These are phyloP conservation scores for Kuraishia hungarica DNA, from an alignment of 805 yeast genomes.

Conservation along the genomic window DNA sequence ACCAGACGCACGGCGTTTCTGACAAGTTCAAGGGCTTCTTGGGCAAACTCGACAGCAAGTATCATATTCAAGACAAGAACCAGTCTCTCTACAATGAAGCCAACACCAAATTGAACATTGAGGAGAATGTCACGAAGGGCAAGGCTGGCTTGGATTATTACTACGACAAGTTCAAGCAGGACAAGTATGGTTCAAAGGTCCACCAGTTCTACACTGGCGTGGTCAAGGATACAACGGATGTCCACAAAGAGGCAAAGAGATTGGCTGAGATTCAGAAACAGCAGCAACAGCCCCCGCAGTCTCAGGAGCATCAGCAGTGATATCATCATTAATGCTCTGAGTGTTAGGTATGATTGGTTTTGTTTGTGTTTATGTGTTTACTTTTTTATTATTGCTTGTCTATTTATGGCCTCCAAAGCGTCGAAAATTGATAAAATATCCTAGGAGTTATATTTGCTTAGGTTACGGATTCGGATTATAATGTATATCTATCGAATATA, in stretches of 20 bases:
- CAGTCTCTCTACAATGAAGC: conserved; percentile 20
- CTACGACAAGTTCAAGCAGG: conserved; percentile 35
- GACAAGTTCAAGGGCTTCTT: conserved; percentile 49
- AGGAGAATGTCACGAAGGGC: conserved; percentile 28
- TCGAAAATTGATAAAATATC: too few relatives aligned
- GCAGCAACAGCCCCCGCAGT: conserved; percentile 3
- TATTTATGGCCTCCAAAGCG: too few relatives aligned
- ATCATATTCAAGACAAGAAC: conserved; percentile 49
- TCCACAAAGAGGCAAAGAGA: conserved; percentile 68
- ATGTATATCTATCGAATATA: not conserved
- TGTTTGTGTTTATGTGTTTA: too few relatives aligned
- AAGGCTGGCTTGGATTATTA: conserved; percentile 31
- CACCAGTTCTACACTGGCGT: conserved; percentile 51
- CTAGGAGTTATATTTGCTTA: not conserved
- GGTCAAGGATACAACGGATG: conserved; percentile 48
- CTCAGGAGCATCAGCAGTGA: not conserved
- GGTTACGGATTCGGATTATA: not conserved
- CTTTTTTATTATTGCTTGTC: not conserved
- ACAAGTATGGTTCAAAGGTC: conserved; percentile 48
- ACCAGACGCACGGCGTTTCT: conserved; percentile 55
- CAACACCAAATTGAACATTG: conserved; percentile 32
- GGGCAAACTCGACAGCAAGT: conserved; percentile 46
- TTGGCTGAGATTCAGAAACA: conserved; percentile 51
- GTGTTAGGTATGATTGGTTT: not conserved
- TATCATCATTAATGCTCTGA: too few relatives aligned